Evolutionary conservation across 768 basidiomycete species (phyloP).

Genomic region (Xerocomellus dryophilus): DNA sequence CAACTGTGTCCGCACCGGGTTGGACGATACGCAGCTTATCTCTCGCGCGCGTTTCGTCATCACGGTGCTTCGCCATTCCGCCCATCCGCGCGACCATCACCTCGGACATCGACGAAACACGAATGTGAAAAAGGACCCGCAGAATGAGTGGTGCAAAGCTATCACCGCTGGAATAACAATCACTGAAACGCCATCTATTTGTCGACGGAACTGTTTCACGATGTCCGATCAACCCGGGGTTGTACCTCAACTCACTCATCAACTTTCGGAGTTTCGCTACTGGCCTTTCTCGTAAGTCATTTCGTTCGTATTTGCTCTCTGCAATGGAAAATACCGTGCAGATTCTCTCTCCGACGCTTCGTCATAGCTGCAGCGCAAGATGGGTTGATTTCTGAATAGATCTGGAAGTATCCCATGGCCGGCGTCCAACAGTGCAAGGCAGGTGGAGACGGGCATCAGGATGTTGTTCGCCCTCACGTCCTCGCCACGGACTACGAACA

Average conservation of each 20-base stretch:
- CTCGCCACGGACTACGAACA: neutral
- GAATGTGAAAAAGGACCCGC: neutral
- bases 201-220: neutral
- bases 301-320: too few species aligned
- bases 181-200: neutral
- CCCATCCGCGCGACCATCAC: neutral
- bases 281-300: too few species aligned
- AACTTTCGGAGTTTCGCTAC: neutral
- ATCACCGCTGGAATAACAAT: neutral
- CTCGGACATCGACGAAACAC: neutral
- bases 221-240: neutral
- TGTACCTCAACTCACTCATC: too few species aligned
- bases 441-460: too few species aligned
- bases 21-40: neutral
- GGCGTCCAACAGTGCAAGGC: too few species aligned
- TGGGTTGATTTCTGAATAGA: too few species aligned
- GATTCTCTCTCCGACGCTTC: too few species aligned
- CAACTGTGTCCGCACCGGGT: neutral
- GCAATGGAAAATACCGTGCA: too few species aligned
- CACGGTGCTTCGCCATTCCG: constrained; percentile 10
- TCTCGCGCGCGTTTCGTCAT: neutral
- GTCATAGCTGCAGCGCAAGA: too few species aligned
- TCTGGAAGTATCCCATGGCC: too few species aligned
- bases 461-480: neutral
- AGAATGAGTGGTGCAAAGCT: neutral